phyloP scores from a whole-genome alignment of 2,329 filamentous ascomycete species.

The Cladosporium velox region DNA sequence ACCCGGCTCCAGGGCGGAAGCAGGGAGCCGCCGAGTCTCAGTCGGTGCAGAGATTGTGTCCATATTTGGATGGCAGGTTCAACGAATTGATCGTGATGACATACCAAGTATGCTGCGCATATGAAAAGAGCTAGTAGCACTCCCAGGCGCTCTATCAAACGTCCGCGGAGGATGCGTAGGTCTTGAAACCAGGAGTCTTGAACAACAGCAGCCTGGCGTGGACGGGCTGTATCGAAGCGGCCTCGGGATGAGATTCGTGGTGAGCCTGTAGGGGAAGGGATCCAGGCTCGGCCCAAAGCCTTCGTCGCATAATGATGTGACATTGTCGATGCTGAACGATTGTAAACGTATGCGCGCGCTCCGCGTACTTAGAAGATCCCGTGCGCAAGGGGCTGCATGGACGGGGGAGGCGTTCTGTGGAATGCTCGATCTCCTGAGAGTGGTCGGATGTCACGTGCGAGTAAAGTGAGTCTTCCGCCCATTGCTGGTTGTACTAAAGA shows the following conservation, averaged over 20 bases:
- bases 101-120: conserved; percentile 4
- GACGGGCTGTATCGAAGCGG: conserved; percentile 2
- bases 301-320: conserved; percentile 21
- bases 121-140: background rate
- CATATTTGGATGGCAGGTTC: background rate
- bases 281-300: conserved; percentile 20
- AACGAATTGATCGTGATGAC: conserved; percentile 8
- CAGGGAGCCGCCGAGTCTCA: background rate
- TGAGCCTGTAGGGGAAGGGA: conserved; percentile 14
- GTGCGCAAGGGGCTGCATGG: background rate
- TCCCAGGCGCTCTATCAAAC: conserved; percentile 13
- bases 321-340: conserved; percentile 4
- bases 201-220: background rate
- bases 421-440: background rate
- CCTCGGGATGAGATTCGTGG: conserved; percentile 4
- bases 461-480: background rate
- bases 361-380: background rate
- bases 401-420: background rate
- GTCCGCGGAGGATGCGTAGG: conserved; percentile 16
- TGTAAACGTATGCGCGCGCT: background rate
- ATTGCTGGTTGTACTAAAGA: background rate
- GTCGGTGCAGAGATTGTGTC: background rate
- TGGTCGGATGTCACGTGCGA: background rate
- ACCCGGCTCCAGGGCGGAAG: conserved; percentile 1
- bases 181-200: conserved; percentile 9